Conservation (phyloP, 352 stramenopile species). For the Halophytophthora polymorphica region DNA sequence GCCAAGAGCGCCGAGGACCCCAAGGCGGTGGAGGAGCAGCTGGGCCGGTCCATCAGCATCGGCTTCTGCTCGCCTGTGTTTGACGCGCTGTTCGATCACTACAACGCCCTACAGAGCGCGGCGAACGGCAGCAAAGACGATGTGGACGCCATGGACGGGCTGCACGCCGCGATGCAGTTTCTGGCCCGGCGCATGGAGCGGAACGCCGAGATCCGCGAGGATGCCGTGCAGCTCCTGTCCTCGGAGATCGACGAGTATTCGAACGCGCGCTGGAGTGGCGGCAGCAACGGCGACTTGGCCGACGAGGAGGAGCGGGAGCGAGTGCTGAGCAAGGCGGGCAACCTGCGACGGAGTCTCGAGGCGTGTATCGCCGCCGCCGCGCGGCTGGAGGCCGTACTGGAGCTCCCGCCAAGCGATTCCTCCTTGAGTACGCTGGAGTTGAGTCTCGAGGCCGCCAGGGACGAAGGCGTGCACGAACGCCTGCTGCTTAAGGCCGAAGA, state of each 20-base stretch:
- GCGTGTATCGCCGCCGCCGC: slow-evolving; percentile 39
- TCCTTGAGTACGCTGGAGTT: slow-evolving; percentile 49
- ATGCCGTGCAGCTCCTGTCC: slow-evolving; percentile 49
- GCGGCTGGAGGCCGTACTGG: slow-evolving; percentile 44
- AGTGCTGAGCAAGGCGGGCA: slow-evolving; percentile 41
- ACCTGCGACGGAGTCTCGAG: slow-evolving; percentile 48
- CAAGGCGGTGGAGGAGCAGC: slow-evolving; percentile 45
- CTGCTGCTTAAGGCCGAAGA: slow-evolving; percentile 63
- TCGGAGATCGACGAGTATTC: slow-evolving; percentile 54
- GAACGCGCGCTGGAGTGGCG: slow-evolving; percentile 19
- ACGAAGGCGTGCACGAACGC: slow-evolving; percentile 56
- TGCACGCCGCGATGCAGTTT: slow-evolving; percentile 57
- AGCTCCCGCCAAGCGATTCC: slow-evolving; percentile 39
- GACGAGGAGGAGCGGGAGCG: slow-evolving; percentile 30
- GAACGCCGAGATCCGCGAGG: slow-evolving; percentile 59
- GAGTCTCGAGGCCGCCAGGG: slow-evolving; percentile 51
- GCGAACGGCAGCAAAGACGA: slow-evolving; percentile 13
- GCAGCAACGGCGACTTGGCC: slow-evolving; percentile 13
- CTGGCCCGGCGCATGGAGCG: slow-evolving; percentile 43
- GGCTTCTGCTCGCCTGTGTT: slow-evolving; percentile 55
- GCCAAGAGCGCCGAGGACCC: slow-evolving; percentile 28
- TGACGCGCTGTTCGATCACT: slow-evolving; percentile 42
- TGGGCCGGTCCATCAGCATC: slow-evolving; percentile 52
- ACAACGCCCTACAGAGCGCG: slow-evolving; percentile 27
- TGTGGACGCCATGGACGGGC: slow-evolving; percentile 28